Evolutionary conservation across 2,329 filamentous ascomycete species (phyloP), one percentile per base, ranked within the genome.

Genomic region (Chaetomiaceae sp.): DNA sequence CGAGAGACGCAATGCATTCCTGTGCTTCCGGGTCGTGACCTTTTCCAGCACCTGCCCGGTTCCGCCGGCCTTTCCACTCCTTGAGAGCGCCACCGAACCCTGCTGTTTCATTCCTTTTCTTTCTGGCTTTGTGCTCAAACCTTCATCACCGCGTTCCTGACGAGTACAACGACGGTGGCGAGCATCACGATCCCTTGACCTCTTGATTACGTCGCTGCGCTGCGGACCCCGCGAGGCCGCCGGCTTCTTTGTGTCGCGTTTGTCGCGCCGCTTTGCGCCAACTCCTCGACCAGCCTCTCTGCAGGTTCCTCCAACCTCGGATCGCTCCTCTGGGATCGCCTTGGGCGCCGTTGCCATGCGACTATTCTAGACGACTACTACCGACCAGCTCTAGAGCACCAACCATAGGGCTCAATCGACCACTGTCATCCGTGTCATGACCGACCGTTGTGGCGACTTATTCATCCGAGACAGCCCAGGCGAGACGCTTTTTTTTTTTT

Each of bases 1-100:
- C 47, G 37, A 32, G 29, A 32, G n/a, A 52, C 50, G 38, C 48
- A 42, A 42, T 47, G 37, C 50, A 53, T 30, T 53, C 43, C 50
- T 48, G 14, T 43, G 44, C 21, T 18, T 34, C 18, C 6, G 23
- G 44, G 23, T 37, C 36, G 49, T 46, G 49, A 51, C 34, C 34
- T 18, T 51, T 46, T 32, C 36, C 34, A 42, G 40, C 29, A 42
- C 18, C 9, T 34, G 27, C n/a, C 37, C 20, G 14, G 14, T 40
- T 32, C 20, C 29, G 6, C n/a, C 14, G 30, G 34, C 21, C 20
- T 27, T 36, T 47, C 21, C 41, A 34, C 30, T 47, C 29, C 42
- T 46, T 51, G 33, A 37, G 33, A 38, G 33, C 25, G 8, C 33
- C 25, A 27, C 33, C n/a, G n/a, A n/a, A 11, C 38, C 32, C 20